Evolutionary conservation across 768 basidiomycete species (phyloP).

Genomic region (Serendipita indica): DNA sequence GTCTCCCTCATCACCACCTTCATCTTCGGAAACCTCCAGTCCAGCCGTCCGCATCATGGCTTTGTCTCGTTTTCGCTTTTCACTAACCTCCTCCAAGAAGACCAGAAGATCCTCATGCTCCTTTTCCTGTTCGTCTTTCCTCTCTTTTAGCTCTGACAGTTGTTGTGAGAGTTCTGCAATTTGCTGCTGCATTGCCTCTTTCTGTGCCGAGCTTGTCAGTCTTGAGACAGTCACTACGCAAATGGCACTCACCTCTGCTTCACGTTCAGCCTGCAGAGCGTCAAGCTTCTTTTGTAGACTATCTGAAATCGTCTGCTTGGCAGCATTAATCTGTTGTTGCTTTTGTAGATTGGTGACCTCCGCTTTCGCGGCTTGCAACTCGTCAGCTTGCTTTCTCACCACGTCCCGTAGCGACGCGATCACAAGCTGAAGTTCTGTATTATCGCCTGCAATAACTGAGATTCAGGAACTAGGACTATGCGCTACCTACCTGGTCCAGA

Average conservation of each 20-base stretch:
- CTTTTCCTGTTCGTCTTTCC: constrained; percentile 73
- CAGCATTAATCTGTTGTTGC: constrained; percentile 17
- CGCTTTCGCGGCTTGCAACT: constrained; percentile 25
- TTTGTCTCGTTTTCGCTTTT: constrained; percentile 78
- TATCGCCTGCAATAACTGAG: neutral
- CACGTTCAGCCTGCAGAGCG: constrained; percentile 22
- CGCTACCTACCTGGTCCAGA: constrained; percentile 39
- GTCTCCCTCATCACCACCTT: constrained; percentile 54
- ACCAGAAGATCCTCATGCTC: constrained; percentile 95
- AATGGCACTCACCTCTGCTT: constrained; percentile 27
- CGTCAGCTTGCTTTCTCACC: constrained; percentile 56
- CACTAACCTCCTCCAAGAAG: constrained; percentile 77
- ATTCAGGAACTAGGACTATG: neutral
- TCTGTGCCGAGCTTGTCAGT: constrained; percentile 21
- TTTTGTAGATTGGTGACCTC: constrained; percentile 12
- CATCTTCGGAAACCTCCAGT: constrained; percentile 86
- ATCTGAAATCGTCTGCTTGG: constrained; percentile 29
- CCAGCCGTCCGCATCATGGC: constrained; percentile 53
- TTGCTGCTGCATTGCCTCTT: constrained; percentile 32
- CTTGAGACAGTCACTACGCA: neutral
- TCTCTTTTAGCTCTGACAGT: constrained; percentile 40
- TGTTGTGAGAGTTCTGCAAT: constrained; percentile 33
- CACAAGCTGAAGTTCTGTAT: constrained; percentile 46
- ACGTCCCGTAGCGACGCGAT: constrained; percentile 73
- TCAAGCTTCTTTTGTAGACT: constrained; percentile 45